These are phyloP conservation scores for Globisporangium megalacanthum DNA, from an alignment of 352 stramenopile genomes.

Conservation along the genomic window DNA sequence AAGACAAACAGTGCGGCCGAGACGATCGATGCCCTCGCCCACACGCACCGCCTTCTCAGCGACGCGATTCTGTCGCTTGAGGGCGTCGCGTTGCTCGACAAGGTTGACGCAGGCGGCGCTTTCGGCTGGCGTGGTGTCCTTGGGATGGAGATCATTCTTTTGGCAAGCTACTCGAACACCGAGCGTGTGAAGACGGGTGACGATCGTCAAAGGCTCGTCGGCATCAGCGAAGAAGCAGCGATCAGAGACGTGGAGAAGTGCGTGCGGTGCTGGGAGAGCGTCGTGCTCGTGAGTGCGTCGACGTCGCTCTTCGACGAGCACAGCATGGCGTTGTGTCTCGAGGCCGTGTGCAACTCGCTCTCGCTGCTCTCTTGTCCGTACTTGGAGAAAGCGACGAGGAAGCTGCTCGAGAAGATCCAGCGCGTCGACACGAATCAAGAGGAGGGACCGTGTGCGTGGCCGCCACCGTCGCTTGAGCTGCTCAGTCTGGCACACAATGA, in stretches of 20 bases:
- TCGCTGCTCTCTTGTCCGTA: constrained; percentile 45
- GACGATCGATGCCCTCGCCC: constrained; percentile 20
- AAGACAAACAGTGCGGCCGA: constrained; percentile 11
- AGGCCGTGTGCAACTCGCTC: constrained; percentile 46
- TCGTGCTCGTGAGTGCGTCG: not conserved
- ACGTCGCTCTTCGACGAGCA: constrained; percentile 30
- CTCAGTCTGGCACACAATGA: constrained; percentile 8
- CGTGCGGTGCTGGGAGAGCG: constrained; percentile 24
- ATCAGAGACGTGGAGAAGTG: constrained; percentile 46
- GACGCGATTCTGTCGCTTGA: constrained; percentile 13
- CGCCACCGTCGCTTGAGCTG: constrained; percentile 20
- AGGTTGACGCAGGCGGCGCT: constrained; percentile 39
- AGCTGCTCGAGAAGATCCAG: constrained; percentile 28
- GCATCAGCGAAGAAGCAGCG: constrained; percentile 27
- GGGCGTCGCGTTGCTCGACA: not conserved
- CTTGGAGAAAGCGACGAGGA: constrained; percentile 32
- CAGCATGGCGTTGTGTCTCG: constrained; percentile 31
- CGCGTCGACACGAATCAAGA: not conserved
- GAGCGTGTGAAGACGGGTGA: not conserved
- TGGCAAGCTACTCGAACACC: constrained; percentile 26
- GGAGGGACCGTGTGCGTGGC: constrained; percentile 6
- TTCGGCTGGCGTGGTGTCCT: constrained; percentile 60
- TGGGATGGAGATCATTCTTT: constrained; percentile 41
- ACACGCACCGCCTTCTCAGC: constrained; percentile 20
- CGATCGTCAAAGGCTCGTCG: not conserved